A percentile compares a stretch with the other conserved stretches of the same genome.
Evolutionary conservation across 1,139 yeast genomes (phyloP).

Genomic region (Candida anutae): DNA sequence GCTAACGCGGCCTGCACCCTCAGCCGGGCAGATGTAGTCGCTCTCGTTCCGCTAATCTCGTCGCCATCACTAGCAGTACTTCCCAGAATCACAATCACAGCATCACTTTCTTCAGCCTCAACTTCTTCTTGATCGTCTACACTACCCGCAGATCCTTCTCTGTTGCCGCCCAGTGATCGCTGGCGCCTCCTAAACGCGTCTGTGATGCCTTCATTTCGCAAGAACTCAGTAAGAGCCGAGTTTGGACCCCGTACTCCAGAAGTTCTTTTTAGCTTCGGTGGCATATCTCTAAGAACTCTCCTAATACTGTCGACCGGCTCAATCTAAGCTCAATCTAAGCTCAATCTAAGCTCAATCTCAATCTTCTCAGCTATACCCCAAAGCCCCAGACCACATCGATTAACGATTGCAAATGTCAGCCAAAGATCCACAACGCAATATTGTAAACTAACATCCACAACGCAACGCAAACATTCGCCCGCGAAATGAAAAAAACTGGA

Average conservation of each 20-base stretch:
- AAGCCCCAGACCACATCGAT: too few relatives aligned
- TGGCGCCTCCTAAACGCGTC: conserved; percentile 67
- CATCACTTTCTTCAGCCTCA: background rate
- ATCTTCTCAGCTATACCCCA: too few relatives aligned
- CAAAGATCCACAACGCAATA: too few relatives aligned
- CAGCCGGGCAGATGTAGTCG: too few relatives aligned
- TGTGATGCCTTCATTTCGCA: conserved; percentile 80
- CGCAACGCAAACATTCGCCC: too few relatives aligned
- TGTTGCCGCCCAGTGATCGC: conserved; percentile 10
- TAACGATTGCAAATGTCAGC: too few relatives aligned
- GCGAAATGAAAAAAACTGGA: too few relatives aligned
- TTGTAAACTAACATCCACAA: too few relatives aligned
- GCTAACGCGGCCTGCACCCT: conserved; percentile 8
- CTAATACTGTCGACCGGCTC: too few relatives aligned
- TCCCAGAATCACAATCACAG: background rate
- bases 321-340: too few relatives aligned
- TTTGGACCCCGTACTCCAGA: conserved; percentile 65
- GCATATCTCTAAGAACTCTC: too few relatives aligned
- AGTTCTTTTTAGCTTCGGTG: conserved; percentile 5
- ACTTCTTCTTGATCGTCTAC: background rate
- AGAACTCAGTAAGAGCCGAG: conserved; percentile 70
- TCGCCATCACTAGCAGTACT: conserved; percentile 1
- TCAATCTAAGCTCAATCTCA: too few relatives aligned
- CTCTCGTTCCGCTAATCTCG: conserved; percentile 1
- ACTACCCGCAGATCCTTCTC: conserved; percentile 3